Evolutionary conservation across 2,329 filamentous ascomycete species (phyloP).

Genomic region (Metarhizium rileyi): DNA sequence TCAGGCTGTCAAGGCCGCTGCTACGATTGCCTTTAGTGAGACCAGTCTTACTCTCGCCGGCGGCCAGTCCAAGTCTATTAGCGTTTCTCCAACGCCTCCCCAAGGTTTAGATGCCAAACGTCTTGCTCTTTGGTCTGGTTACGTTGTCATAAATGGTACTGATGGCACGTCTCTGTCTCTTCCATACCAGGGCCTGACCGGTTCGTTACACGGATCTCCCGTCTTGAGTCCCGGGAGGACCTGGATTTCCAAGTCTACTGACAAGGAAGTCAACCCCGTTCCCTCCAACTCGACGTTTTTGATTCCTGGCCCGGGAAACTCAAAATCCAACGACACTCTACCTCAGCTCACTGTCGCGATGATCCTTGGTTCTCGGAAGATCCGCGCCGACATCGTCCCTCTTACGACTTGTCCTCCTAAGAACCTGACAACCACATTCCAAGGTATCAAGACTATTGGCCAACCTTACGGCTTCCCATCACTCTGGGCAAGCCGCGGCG

Average conservation of each 20-base stretch:
- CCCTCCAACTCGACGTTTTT: conserved; percentile 28
- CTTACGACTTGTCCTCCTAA: conserved; percentile 19
- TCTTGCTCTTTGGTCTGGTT: conserved; percentile 10
- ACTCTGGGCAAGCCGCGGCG: conserved; percentile 19
- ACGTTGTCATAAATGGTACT: conserved; percentile 21
- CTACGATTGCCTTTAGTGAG: conserved; percentile 17
- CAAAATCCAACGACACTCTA: conserved; percentile 20
- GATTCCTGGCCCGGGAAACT: conserved; percentile 30
- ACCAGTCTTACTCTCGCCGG: conserved; percentile 4
- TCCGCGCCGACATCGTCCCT: conserved; percentile 36
- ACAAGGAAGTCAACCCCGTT: conserved; percentile 17
- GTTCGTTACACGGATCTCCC: conserved; percentile 21
- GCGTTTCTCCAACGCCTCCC: conserved; percentile 6
- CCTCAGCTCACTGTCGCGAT: conserved; percentile 32
- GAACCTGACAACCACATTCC: conserved; percentile 18
- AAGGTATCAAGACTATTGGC: conserved; percentile 33
- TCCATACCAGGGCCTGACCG: conserved; percentile 31
- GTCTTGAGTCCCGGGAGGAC: conserved; percentile 16
- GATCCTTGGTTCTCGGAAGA: conserved; percentile 33
- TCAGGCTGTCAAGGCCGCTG: conserved; percentile 29
- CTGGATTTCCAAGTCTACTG: conserved; percentile 24
- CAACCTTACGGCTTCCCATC: conserved; percentile 32
- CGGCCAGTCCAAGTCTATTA: conserved; percentile 5
- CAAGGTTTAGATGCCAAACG: conserved; percentile 4
- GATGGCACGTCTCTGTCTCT: conserved; percentile 27